phyloP scores from a whole-genome alignment of 169 alveolate genomes.

The Cryptosporidium sp. region DNA sequence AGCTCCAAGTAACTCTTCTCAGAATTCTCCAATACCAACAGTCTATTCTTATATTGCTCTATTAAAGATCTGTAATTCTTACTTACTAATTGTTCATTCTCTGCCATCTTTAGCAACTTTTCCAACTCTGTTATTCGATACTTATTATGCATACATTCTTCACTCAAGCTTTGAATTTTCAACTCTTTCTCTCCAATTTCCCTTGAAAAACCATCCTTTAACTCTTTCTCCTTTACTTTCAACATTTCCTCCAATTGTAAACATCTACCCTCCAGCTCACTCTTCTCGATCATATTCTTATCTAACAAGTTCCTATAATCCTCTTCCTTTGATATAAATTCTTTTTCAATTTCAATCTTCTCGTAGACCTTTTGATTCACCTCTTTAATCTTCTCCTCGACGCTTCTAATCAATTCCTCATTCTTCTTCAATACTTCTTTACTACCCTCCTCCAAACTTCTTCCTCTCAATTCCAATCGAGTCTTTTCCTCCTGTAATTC shows the following conservation, averaged over 20 bases:
- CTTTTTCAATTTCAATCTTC: slow-evolving; percentile 9
- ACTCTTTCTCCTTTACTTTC: slow-evolving; percentile 11
- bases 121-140: slow-evolving; percentile 59
- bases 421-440: slow-evolving; percentile 4
- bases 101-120: slow-evolving; percentile 71
- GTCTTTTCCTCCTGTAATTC: slow-evolving; percentile 33
- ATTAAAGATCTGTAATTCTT: slow-evolving; percentile 61
- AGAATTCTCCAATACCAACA: slow-evolving; percentile 23
- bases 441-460: slow-evolving; percentile 12
- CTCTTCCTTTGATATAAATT: background rate
- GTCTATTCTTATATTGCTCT: slow-evolving; percentile 68
- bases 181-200: slow-evolving; percentile 34
- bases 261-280: slow-evolving; percentile 1
- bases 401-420: slow-evolving; percentile 23
- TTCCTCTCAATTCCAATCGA: slow-evolving; percentile 19
- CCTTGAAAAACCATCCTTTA: background rate
- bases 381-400: slow-evolving; percentile 14
- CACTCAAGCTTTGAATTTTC: slow-evolving; percentile 30
- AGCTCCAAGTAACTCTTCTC: slow-evolving; percentile 54
- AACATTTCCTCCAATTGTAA: background rate
- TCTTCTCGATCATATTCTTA: background rate
- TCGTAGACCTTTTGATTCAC: slow-evolving; percentile 19
- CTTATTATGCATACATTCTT: slow-evolving; percentile 60
- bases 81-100: slow-evolving; percentile 65
- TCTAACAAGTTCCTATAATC: background rate